phyloP scores from a whole-genome alignment of 75 land plant species.

The Pinus albicaulis region DNA sequence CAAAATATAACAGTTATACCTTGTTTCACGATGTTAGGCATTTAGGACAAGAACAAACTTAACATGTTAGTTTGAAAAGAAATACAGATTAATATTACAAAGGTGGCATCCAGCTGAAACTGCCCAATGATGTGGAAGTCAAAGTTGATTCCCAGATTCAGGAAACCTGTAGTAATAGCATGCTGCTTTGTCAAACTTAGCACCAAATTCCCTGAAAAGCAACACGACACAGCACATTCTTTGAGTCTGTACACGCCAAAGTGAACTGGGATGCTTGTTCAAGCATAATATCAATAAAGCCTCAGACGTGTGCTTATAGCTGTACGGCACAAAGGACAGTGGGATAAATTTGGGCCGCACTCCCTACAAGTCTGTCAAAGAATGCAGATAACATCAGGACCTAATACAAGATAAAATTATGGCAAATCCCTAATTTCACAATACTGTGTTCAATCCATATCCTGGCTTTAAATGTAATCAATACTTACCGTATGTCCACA shows the following conservation, averaged over 20 bases:
- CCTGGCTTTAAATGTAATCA: not conserved
- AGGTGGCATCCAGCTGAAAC: not conserved
- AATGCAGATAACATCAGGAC: not conserved
- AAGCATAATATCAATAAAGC: conserved; percentile 31
- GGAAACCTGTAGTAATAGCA: not conserved
- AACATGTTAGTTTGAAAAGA: not conserved
- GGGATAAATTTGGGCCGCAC: conserved; percentile 45
- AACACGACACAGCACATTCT: not conserved
- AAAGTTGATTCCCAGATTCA: not conserved
- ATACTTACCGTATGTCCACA: conserved; percentile 84
- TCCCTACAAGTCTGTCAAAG: conserved; percentile 62
- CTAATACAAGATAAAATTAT: conserved; percentile 3
- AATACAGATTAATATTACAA: not conserved
- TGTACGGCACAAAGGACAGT: conserved; percentile 77
- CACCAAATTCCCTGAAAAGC: not conserved
- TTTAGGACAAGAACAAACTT: not conserved
- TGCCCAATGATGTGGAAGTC: not conserved
- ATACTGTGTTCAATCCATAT: not conserved
- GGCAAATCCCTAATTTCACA: not conserved
- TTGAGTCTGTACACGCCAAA: not conserved
- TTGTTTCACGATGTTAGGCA: not conserved
- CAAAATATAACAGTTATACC: not conserved
- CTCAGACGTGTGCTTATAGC: conserved; percentile 65
- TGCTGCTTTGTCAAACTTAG: not conserved
- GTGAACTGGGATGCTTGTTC: not conserved